Base-by-base conservation (phyloP, 306 rosid genomes). In the Hylodesmum podocarpum region DNA sequence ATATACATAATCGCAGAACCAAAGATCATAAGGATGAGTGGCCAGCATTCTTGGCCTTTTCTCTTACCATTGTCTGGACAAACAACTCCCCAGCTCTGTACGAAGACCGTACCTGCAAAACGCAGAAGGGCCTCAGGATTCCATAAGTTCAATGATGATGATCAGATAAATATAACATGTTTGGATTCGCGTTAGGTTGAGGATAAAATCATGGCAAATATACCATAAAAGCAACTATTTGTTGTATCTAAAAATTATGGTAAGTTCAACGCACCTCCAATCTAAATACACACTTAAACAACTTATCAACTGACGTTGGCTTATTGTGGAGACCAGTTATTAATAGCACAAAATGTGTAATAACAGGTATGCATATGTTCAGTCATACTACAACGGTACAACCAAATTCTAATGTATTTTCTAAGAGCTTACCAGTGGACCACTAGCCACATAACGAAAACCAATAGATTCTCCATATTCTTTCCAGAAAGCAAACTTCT, bases 1-100 rank as follows among this genome's bases (percentile, higher is more conserved):
- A 25, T 54, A 72, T 44, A 41, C 55, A 70, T 27, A 67, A 62
- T 33, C 75, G 31, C 51, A 77, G 43, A 59, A 39, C 53, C 64
- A 50, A 27, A 55, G 9, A 49, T 80, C 47, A 81, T 39, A 63
- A 44, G 31, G n/a, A 47, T n/a, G 78, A 67, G 21, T 64, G 75
- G 43, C 68, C 71, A 53, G 64, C 68, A 59, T 34, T 78, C 70
- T 85, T 75, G 72, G 82, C 78, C 71, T 72, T 86, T 75, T 89
- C 96, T 81, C 79, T 85, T 65, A 95, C 78, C 91, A 95, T 92
- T 72, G 97, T 92, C 78, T 95, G 47, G 28, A 95, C 97, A 72
- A 92, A 95, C 68, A 95, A 91, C 88, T 95, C 98, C 29, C 98
- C 97, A 15, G 98, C 98, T 82, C 98, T 87, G 67, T 92, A 95